Base-by-base conservation (phyloP, 2,329 filamentous ascomycete species). In the Knufia petricola region DNA sequence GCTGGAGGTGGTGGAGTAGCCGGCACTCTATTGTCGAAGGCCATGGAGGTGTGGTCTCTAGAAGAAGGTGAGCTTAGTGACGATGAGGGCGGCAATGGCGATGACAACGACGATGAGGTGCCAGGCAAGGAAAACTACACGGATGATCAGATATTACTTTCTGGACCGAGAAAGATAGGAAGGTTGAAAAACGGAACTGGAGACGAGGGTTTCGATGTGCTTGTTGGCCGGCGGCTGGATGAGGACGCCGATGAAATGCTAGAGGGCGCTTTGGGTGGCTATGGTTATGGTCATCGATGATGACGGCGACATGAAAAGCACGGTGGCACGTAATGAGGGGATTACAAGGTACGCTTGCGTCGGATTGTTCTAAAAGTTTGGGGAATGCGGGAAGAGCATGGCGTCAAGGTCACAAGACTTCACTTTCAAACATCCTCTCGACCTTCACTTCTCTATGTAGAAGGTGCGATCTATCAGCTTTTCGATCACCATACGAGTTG, bases 1-100 rank as follows among this genome's bases (percentile, higher is more conserved):
- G 68, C 69, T 3, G 69, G 68, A 3, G 69, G 69, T 45, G 69
- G 69, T 3, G 69, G 69, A 1, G 64, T 71, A 41, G 69, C 69
- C 2, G 69, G 68, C 9, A 70, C 69, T 0, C 59, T 72, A 10
- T 61, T 72, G 3, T 66, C 65, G 12, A 65, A 66, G 2, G 69
- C 69, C 0, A 58, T 72, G 30, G 69, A 72, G 49, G 64, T 72
- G 39, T 72, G 69, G 69, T 64, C 69, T 3, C 24, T 65, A 2
- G 69, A 72, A 48, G 64, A 64, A 12, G 60, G 60, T 13, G 58
- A 54, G n/a, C 44, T 46, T 12, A 39, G 46, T 12, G 50, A 51
- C 9, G 49, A 49, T 24, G 45, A 28, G 6, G 12, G 12, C 26
- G 26, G 12, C 6, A 12, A 28, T 28, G 12, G 12, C 26, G 26